Evolutionary conservation across 768 basidiomycete species (phyloP).

Genomic region (Lentinula detonsa): DNA sequence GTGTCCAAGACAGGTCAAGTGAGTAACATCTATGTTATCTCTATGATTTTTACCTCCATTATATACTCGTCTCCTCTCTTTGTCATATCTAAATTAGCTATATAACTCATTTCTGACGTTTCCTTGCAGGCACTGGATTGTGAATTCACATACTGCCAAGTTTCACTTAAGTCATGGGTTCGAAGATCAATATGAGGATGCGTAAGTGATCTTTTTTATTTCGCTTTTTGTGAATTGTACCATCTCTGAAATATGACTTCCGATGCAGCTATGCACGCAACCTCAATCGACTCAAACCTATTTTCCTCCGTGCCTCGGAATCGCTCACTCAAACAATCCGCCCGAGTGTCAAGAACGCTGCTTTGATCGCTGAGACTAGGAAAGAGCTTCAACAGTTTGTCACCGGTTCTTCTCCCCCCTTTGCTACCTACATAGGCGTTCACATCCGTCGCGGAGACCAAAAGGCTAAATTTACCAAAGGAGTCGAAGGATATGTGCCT

Average conservation of each 20-base stretch:
- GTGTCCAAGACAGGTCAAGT: slow-evolving; percentile 68
- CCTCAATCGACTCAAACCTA: slow-evolving; percentile 50
- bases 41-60: background rate
- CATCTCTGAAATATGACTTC: background rate
- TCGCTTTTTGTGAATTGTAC: background rate
- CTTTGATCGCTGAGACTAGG: slow-evolving; percentile 45
- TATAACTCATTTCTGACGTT: background rate
- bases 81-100: slow-evolving; percentile 3
- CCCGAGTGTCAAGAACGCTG: slow-evolving; percentile 39
- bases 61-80: background rate
- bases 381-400: slow-evolving; percentile 31
- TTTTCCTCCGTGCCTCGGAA: slow-evolving; percentile 37
- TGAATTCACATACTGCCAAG: slow-evolving; percentile 60
- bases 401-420: background rate
- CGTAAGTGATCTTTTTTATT: slow-evolving; percentile 37
- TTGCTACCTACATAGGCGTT: slow-evolving; percentile 38
- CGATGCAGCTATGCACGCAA: slow-evolving; percentile 42
- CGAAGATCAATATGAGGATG: slow-evolving; percentile 52
- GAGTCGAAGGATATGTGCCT: slow-evolving; percentile 41
- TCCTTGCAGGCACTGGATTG: slow-evolving; percentile 57
- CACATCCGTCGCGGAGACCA: slow-evolving; percentile 64
- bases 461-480: slow-evolving; percentile 36
- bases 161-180: slow-evolving; percentile 58
- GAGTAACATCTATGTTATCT: slow-evolving; percentile 13
- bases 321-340: slow-evolving; percentile 50